Base-by-base conservation (phyloP, 2,329 filamentous ascomycete species). In the Neonectria ditissima region DNA sequence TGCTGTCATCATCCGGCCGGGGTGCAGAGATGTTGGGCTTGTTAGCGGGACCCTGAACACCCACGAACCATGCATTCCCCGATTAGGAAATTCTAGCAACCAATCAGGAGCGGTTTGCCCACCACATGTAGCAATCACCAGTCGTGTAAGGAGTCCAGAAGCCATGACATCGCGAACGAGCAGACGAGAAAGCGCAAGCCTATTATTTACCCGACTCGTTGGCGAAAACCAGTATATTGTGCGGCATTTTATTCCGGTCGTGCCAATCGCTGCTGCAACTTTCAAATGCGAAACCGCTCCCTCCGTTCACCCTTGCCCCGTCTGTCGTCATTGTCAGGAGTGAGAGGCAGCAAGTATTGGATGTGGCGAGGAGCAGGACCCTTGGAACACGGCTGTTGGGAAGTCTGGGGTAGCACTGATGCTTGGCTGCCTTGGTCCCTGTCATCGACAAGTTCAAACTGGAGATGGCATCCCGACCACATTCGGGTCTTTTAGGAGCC, bases 61-160 rank as follows among this genome's bases (percentile, higher is more conserved):
- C 51, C 22, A 56, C 44, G 54, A 59, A 45, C 63, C 22, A 37
- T 55, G 56, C 44, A 63, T 47, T 56, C 54, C 61, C 62, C 32
- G 52, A 65, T 60, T 7, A 32, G 53, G 53, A 67, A 44, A 59
- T 8, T 11, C 16, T 53, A 9, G 7, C 32, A 14, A 45, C 71
- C 71, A 73, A 73, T 73, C 67, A 70, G 50, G 65, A 41, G 9
- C 45, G 45, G 47, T 59, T 51, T 64, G 51, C 34, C 55, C 52
- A 67, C 65, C 73, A 74, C 73, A 74, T 74, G 73, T 50, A 68
- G 67, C 64, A 54, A 59, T 67, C 41, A 55, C 44, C 67, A 53
- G 24, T 43, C 58, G 8, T 65, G 61, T 71, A 67, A 62, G 71
- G 71, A 57, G 44, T 65, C 32, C 26, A 28, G 14, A 48, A 47